phyloP scores from a whole-genome alignment of 345 rosid genomes.

The Ceriops tagal region DNA sequence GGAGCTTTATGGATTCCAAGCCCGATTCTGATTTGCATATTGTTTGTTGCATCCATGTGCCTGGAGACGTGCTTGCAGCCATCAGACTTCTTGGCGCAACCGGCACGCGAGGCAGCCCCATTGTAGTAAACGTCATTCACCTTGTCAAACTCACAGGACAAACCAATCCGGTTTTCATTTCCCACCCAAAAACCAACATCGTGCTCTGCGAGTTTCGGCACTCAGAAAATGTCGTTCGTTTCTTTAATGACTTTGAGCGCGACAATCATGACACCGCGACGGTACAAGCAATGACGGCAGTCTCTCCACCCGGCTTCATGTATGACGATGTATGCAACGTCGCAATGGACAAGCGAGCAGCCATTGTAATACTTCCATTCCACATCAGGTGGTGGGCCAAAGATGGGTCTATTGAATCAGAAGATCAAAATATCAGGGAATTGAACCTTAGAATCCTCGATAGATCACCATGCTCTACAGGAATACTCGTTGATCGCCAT shows the following conservation, averaged over 20 bases:
- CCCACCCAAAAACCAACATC: conserved; percentile 23
- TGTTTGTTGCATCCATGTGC: conserved; percentile 41
- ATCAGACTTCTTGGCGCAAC: conserved; percentile 25
- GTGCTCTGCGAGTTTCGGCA: neutral
- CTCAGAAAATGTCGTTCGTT: conserved; percentile 25
- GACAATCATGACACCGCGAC: conserved; percentile 2
- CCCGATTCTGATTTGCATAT: conserved; percentile 17
- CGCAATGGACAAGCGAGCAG: conserved; percentile 21
- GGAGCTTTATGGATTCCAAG: conserved; percentile 10
- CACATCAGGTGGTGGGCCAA: conserved; percentile 28
- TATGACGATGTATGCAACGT: conserved; percentile 34
- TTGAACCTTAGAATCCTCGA: conserved; percentile 33
- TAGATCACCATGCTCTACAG: conserved; percentile 38
- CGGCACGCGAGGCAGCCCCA: conserved; percentile 7
- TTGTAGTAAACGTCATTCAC: conserved; percentile 28
- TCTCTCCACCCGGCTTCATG: conserved; percentile 21
- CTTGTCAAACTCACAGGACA: conserved; percentile 23
- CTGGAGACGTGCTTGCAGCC: conserved; percentile 31
- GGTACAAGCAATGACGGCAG: conserved; percentile 25
- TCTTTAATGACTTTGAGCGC: conserved; percentile 25
- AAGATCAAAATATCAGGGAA: conserved; percentile 16
- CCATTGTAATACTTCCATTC: conserved; percentile 39
- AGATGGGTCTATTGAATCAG: conserved; percentile 25
- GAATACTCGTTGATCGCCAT: conserved; percentile 29
- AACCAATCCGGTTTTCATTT: conserved; percentile 26